A percentile compares a stretch with the other conserved stretches of the same genome.
phyloP scores from a whole-genome alignment of 495 filamentous ascomycete species.

The Terfezia boudieri region DNA sequence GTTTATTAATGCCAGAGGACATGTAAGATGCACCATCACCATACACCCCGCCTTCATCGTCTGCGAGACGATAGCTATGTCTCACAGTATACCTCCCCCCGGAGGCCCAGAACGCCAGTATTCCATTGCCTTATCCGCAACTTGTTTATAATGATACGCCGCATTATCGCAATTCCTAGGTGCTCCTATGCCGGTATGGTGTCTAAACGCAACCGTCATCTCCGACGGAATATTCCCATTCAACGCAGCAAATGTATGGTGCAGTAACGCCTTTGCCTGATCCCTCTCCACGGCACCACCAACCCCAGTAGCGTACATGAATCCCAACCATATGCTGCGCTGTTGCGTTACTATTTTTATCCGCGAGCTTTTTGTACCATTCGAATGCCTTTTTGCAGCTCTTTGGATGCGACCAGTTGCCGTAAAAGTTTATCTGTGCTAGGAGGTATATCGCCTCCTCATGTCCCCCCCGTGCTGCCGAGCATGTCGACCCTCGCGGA shows the following conservation, averaged over 20 bases:
- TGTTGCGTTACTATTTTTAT: conserved; percentile 60
- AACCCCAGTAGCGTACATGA: conserved; percentile 90
- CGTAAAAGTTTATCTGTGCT: conserved; percentile 90
- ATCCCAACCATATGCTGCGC: conserved; percentile 87
- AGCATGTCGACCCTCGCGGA: conserved; percentile 4
- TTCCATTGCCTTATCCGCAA: conserved; percentile 77
- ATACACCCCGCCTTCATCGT: conserved; percentile 81
- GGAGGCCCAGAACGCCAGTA: conserved; percentile 78
- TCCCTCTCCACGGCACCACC: conserved; percentile 63
- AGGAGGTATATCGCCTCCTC: conserved; percentile 77
- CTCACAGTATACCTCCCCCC: conserved; percentile 57
- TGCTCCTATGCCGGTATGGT: conserved; percentile 66
- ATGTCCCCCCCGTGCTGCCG: conserved; percentile 41
- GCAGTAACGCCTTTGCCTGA: conserved; percentile 77
- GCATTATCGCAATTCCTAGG: conserved; percentile 71
- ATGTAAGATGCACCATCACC: conserved; percentile 83
- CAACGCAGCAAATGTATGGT: conserved; percentile 84
- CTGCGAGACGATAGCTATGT: conserved; percentile 59
- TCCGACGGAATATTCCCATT: conserved; percentile 64
- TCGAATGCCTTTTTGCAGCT: conserved; percentile 65
- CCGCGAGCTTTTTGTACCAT: conserved; percentile 58
- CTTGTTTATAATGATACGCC: conserved; percentile 68
- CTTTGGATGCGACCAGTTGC: conserved; percentile 73
- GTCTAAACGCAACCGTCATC: conserved; percentile 81
- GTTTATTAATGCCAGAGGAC: conserved; percentile 66